These are phyloP conservation scores for Aureobasidium sp. DNA, from an alignment of 2,329 filamentous ascomycete species.

Conservation along the genomic window DNA sequence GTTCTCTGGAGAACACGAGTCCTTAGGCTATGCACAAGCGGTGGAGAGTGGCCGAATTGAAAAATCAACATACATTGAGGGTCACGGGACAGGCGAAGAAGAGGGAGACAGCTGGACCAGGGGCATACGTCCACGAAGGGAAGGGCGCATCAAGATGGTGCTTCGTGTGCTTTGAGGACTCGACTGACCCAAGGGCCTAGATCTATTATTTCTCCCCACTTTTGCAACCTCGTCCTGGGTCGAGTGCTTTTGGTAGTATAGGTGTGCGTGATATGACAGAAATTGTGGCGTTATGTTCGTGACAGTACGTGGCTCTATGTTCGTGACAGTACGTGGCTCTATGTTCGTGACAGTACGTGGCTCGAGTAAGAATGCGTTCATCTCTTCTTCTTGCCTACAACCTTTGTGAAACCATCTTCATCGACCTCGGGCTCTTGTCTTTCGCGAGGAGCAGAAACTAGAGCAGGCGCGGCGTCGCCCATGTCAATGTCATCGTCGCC, in stretches of 20 bases:
- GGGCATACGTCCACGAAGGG: constrained; percentile 68
- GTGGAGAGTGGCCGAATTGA: constrained; percentile 61
- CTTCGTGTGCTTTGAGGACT: constrained; percentile 1
- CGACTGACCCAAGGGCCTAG: neutral
- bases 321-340: no score
- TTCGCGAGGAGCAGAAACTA: constrained; percentile 53
- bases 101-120: constrained; percentile 67
- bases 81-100: constrained; percentile 54
- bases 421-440: constrained; percentile 52
- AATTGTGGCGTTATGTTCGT: no score
- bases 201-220: neutral
- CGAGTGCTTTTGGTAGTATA: neutral
- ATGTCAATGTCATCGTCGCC: constrained; percentile 49
- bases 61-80: constrained; percentile 40
- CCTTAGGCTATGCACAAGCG: constrained; percentile 63
- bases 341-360: neutral
- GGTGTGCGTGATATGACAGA: neutral
- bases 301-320: no score
- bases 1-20: constrained; percentile 41
- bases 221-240: neutral
- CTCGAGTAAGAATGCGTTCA: constrained; percentile 16
- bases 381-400: constrained; percentile 33
- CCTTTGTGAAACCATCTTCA: constrained; percentile 36
- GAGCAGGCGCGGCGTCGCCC: constrained; percentile 56
- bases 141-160: constrained; percentile 59